Conservation (phyloP, 2,329 filamentous ascomycete genomes). For the Chaetomium sp. region DNA sequence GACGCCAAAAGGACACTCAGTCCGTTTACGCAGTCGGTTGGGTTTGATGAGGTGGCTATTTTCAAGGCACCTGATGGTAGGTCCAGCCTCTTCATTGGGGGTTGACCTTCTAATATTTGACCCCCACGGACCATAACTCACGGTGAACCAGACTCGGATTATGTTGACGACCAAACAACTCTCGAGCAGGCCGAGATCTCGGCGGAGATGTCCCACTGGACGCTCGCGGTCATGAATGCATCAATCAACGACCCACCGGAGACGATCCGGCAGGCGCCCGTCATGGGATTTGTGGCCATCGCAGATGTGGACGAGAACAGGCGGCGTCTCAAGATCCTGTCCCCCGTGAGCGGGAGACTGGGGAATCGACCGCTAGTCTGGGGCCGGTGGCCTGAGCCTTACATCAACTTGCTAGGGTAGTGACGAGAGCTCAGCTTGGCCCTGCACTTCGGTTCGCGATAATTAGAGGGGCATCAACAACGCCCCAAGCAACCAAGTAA, state of each 20-base stretch:
- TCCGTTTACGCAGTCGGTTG: slow-evolving; percentile 79
- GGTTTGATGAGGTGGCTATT: slow-evolving; percentile 67
- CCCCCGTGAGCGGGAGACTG: slow-evolving; percentile 75
- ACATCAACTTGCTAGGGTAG: slow-evolving; percentile 65
- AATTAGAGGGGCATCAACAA: too few species aligned
- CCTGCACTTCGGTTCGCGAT: too few species aligned
- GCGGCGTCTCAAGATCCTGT: slow-evolving; percentile 71
- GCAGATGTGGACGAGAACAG: slow-evolving; percentile 84
- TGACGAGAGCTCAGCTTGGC: too few species aligned
- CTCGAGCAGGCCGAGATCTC: slow-evolving; percentile 62
- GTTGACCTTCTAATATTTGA: not conserved
- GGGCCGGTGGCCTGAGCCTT: slow-evolving; percentile 81
- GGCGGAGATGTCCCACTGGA: slow-evolving; percentile 66
- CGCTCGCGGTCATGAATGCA: slow-evolving; percentile 80
- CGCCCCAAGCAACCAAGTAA: too few species aligned
- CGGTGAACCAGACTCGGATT: slow-evolving; percentile 14
- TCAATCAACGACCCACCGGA: slow-evolving; percentile 61
- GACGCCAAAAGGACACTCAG: slow-evolving; percentile 69
- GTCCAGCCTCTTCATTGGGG: slow-evolving; percentile 1
- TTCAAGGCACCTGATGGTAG: slow-evolving; percentile 62
- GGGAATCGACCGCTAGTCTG: slow-evolving; percentile 74
- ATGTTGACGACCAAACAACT: slow-evolving; percentile 28
- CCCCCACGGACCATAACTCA: not conserved
- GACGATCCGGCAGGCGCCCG: slow-evolving; percentile 68
- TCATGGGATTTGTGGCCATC: slow-evolving; percentile 91